Evolutionary conservation across 805 yeast species (phyloP).

Genomic region (Wickerhamiella dianesei): DNA sequence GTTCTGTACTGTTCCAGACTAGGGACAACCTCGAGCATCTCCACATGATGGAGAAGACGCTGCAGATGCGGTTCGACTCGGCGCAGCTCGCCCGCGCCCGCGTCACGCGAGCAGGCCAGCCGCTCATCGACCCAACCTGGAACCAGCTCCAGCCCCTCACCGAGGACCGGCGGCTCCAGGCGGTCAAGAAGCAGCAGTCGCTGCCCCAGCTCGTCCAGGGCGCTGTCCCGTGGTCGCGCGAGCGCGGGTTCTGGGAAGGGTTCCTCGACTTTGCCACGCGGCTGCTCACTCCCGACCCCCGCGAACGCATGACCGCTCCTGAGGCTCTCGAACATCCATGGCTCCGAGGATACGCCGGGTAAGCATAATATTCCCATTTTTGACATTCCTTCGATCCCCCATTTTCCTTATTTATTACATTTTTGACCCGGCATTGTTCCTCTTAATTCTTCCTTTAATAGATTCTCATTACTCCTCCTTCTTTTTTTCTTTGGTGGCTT

Average conservation of each 20-base stretch:
- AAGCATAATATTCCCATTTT: too few relatives aligned
- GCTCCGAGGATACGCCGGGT: conserved; percentile 29
- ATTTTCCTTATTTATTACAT: too few relatives aligned
- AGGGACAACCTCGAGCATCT: conserved; percentile 90
- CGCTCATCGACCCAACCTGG: conserved; percentile 8
- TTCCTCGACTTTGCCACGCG: conserved; percentile 56
- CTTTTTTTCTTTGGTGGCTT: too few relatives aligned
- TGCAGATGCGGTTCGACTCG: conserved; percentile 34
- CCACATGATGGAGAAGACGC: conserved; percentile 82
- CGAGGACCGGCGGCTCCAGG: conserved; percentile 7
- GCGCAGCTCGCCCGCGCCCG: conserved; percentile 19
- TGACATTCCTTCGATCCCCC: neutral
- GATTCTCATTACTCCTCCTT: too few relatives aligned
- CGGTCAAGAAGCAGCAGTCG: conserved; percentile 11
- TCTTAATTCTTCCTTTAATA: neutral
- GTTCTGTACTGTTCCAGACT: conserved; percentile 88
- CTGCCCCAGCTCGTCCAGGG: conserved; percentile 12
- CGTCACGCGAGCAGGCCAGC: conserved; percentile 12
- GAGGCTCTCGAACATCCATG: conserved; percentile 75
- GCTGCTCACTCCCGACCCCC: conserved; percentile 60
- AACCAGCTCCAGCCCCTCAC: conserved; percentile 9
- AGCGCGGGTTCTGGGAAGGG: conserved; percentile 70
- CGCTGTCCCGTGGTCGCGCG: conserved; percentile 16
- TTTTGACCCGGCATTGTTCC: neutral
- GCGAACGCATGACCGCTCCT: conserved; percentile 55